Base-by-base conservation (phyloP, 768 basidiomycete genomes). In the Kondoa subrosea region DNA sequence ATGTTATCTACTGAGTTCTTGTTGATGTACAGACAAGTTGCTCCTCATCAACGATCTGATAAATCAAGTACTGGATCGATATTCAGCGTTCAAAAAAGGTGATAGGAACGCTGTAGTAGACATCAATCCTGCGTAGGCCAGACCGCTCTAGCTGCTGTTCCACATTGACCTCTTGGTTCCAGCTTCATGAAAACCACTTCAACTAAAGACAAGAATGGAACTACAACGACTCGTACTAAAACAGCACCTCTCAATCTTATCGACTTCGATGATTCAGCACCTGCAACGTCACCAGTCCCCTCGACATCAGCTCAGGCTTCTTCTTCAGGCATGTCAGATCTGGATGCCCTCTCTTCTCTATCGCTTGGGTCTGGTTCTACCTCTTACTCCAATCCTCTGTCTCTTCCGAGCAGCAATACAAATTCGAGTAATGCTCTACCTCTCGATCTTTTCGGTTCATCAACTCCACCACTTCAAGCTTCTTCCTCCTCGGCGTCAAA, bases 21-120 rank as follows among this genome's bases (percentile, higher is more conserved):
- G n/a, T n/a, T n/a, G n/a, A n/a, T n/a, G n/a, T n/a, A n/a, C 8
- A 26, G 26, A 3, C 15, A 27, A 56, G 27, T 21, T 50, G 21
- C 40, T 50, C 21, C 40, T 50, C 57, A 34, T 92, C 69, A 99
- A 99, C 77, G 95, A 99, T 77, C 88, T 95, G 74, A 91, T 99
- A 78, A 99, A 99, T 78, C 87, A 84, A 25, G 90, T 91, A 16
- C 77, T 96, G 16, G 82, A 83, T 31, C 87, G 93, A 27, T 96
- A 91, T 76, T 91, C 96, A 68, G 86, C 90, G 0, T 96, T 87
- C 82, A 90, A 90, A 78, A 85, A 83, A 67, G 95, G 95, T 64
- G 91, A 99, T 78, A 92, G 84, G 75, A 79, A 80, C 1, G 76
- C 77, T 27, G 78, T 76, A 1, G 76, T 76, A 16, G 77, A 78